Base-by-base conservation (phyloP, 2,329 filamentous ascomycete species). In the Fusarium xylarioides region DNA sequence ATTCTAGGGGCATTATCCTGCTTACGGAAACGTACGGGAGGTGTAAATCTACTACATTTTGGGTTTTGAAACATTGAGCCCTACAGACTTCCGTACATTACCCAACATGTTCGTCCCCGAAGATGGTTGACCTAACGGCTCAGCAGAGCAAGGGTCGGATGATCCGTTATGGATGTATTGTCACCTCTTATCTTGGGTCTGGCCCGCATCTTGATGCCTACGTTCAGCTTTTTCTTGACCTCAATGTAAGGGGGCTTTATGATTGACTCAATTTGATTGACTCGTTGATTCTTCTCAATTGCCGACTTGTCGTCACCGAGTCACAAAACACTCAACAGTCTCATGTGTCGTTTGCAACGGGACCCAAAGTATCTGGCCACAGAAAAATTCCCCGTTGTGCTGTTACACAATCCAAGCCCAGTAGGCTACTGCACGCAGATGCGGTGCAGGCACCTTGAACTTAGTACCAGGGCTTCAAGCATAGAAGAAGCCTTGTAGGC, bases 241-340 rank as follows among this genome's bases (percentile, higher is more conserved):
- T 64, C 14, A n/a, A 69, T 52, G 65, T 69, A 57, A 69, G 65
- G 58, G 50, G 26, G 38, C 14, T 28, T 64, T 47, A 30, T n/a
- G 55, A 42, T n/a, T 47, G 35, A 37, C 40, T 47, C 66, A 28
- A 52, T 37, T 37, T 37, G 32, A 46, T 43, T 53, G 58, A 69
- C 43, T 59, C 28, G 23, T 66, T 49, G 62, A 43, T 37, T 56
- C 34, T 56, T 50, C 28, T 32, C 30, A 52, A 23, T 50, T 47
- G 32, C 38, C 57, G 23, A 30, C 38, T 43, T 47, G 18, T 26
- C 35, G 23, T 35, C 34, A 42, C 19, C 34, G 32, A 46, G 37
- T 49, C 38, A 35, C 15, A 34, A 26, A 50, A 21, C 42, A 28
- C 47, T 52, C 46, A 64, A 62, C 11, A 32, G 32, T 40, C 32